Conservation (phyloP, 768 basidiomycete genomes). For the Candolleomyces eurysporus region DNA sequence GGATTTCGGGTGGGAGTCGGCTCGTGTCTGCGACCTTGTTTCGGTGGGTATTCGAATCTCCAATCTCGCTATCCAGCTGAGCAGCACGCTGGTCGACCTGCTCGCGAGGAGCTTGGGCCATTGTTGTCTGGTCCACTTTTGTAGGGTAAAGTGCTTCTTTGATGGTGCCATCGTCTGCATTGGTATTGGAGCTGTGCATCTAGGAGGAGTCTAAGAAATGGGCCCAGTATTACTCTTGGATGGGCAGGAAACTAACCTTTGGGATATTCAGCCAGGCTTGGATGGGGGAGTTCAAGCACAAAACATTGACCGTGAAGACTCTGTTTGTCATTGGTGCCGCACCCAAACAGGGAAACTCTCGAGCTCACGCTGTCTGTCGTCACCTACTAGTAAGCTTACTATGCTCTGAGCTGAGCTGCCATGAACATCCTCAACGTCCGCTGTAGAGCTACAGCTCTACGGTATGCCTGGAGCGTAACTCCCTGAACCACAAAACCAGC, state of each 20-base stretch:
- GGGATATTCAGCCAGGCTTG: no score
- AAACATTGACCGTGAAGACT: no score
- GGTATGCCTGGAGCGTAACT: background rate
- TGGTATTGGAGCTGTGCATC: no score
- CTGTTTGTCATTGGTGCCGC: no score
- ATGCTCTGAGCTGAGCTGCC: background rate
- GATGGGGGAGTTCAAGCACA: no score
- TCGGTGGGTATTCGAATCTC: background rate
- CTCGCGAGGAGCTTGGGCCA: background rate
- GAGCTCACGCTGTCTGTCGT: no score
- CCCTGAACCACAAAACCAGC: background rate
- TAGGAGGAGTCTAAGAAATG: no score
- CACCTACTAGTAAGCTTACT: background rate
- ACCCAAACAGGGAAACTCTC: no score
- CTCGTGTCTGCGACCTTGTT: background rate
- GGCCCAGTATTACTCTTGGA: no score
- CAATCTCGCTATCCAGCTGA: background rate
- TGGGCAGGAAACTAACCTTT: no score
- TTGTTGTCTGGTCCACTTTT: background rate
- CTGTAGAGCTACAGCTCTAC: conserved; percentile 4
- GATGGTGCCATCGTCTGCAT: no score
- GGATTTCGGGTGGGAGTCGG: background rate
- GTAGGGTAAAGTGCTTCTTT: background rate
- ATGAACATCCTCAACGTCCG: conserved; percentile 9
- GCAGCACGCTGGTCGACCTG: background rate